Conservation (phyloP, 768 basidiomycete genomes). For the Tricholoma hemisulphureum region DNA sequence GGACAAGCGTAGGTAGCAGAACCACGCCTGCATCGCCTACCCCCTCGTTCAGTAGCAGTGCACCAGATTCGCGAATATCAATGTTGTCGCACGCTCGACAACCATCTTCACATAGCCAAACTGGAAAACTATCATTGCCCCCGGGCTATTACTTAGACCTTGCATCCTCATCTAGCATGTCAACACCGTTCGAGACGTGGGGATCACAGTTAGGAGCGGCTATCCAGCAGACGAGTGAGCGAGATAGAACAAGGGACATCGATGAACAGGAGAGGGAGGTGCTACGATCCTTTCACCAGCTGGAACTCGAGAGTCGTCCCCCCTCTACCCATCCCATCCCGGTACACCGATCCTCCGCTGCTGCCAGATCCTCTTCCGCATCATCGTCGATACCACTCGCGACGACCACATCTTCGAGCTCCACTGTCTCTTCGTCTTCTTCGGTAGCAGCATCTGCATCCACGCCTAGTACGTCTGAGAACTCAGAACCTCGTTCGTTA, state of each 20-base stretch:
- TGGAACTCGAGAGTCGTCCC: slow-evolving; percentile 9
- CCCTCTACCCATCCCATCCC: slow-evolving; percentile 6
- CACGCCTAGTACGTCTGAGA: slow-evolving; percentile 9
- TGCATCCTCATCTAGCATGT: slow-evolving; percentile 9
- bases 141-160: slow-evolving; percentile 12
- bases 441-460: slow-evolving; percentile 12
- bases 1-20: slow-evolving; percentile 1
- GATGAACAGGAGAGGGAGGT: slow-evolving; percentile 11
- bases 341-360: not conserved
- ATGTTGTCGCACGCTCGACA: slow-evolving; percentile 3
- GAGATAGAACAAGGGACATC: not conserved
- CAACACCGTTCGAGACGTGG: slow-evolving; percentile 35
- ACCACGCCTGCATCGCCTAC: slow-evolving; percentile 23
- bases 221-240: not conserved
- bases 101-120: slow-evolving; percentile 5
- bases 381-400: slow-evolving; percentile 14
- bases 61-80: slow-evolving; percentile 6
- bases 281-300: slow-evolving; percentile 5
- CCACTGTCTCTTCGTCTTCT: slow-evolving; percentile 11
- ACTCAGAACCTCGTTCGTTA: slow-evolving; percentile 5
- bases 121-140: slow-evolving; percentile 6
- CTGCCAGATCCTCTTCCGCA: slow-evolving; percentile 14
- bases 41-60: slow-evolving; percentile 10
- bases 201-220: slow-evolving; percentile 1
- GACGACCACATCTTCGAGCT: slow-evolving; percentile 9